Evolutionary conservation across 345 rosid species (phyloP).

Genomic region (Rhodamnia argentea): DNA sequence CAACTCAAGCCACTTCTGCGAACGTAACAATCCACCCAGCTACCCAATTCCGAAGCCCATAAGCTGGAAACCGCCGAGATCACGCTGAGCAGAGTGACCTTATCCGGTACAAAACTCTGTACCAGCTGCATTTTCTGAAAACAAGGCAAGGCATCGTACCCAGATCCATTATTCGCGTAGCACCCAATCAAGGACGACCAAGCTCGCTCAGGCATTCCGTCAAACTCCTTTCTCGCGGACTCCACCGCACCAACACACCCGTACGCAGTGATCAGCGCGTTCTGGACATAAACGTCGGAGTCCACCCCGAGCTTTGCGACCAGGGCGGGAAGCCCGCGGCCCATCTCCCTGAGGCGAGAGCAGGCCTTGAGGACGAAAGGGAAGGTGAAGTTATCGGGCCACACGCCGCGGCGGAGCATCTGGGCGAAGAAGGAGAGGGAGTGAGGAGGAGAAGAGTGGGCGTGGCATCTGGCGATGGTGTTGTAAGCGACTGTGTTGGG

Average conservation of each 20-base stretch:
- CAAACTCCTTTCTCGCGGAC: slow-evolving; percentile 25
- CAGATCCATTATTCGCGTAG: slow-evolving; percentile 25
- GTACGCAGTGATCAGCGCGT: slow-evolving; percentile 27
- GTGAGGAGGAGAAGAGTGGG: slow-evolving; percentile 18
- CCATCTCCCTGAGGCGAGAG: slow-evolving; percentile 16
- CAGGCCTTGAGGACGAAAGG: slow-evolving; percentile 49
- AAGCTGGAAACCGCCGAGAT: slow-evolving; percentile 25
- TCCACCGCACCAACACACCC: slow-evolving; percentile 8
- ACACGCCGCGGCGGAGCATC: slow-evolving; percentile 24
- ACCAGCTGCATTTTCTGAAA: slow-evolving; percentile 29
- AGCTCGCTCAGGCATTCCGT: slow-evolving; percentile 28
- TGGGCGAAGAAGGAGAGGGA: slow-evolving; percentile 22
- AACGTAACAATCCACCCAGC: slow-evolving; percentile 30
- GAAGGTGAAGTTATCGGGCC: slow-evolving; percentile 43
- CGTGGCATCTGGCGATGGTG: slow-evolving; percentile 29
- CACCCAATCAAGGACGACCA: slow-evolving; percentile 38
- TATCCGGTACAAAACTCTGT: slow-evolving; percentile 20
- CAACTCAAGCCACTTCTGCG: slow-evolving; percentile 12
- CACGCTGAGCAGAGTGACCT: slow-evolving; percentile 32
- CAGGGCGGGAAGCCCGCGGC: slow-evolving; percentile 21
- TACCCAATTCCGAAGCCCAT: slow-evolving; percentile 35
- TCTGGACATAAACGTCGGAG: slow-evolving; percentile 20
- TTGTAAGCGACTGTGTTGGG: slow-evolving; percentile 39
- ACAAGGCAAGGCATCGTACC: slow-evolving; percentile 26
- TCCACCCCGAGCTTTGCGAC: slow-evolving; percentile 23